phyloP scores from a whole-genome alignment of 2,329 filamentous ascomycete genomes.

The Ophiostoma ulmi region DNA sequence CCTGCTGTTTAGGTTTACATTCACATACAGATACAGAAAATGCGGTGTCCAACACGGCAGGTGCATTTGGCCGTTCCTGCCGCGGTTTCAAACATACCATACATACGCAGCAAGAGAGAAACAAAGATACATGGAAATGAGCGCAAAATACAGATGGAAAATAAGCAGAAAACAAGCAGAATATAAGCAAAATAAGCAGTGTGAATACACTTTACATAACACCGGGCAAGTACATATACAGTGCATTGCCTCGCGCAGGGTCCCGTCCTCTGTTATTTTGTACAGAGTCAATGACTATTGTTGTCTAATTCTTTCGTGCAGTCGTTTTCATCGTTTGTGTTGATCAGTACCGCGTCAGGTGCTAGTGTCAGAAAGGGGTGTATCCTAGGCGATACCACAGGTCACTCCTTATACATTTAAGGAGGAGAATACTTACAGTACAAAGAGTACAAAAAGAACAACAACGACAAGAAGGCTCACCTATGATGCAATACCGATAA shows the following conservation, averaged over 20 bases:
- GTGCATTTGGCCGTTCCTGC: not conserved
- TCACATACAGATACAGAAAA: not conserved
- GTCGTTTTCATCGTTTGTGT: not conserved
- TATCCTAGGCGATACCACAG: not conserved
- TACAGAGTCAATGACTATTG: not conserved
- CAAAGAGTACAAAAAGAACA: not conserved
- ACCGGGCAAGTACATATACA: not conserved
- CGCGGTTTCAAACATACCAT: constrained; percentile 3
- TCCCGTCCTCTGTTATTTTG: not conserved
- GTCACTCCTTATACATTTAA: not conserved
- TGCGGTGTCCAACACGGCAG: not conserved
- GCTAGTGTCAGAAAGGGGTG: not conserved
- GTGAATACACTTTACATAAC: not conserved
- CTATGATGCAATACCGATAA: constrained; percentile 16
- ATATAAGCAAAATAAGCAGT: not conserved
- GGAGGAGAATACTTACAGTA: not conserved
- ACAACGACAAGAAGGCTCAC: constrained; percentile 13
- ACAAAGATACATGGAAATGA: not conserved
- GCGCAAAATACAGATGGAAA: not conserved
- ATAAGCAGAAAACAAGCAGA: not conserved
- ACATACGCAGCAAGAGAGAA: not conserved
- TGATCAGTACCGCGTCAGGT: not conserved
- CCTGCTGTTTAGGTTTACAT: not conserved
- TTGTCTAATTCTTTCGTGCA: not conserved
- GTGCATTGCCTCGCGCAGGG: not conserved